Base-by-base conservation (phyloP, 495 filamentous ascomycete species). In the Glarea lozoyensis region DNA sequence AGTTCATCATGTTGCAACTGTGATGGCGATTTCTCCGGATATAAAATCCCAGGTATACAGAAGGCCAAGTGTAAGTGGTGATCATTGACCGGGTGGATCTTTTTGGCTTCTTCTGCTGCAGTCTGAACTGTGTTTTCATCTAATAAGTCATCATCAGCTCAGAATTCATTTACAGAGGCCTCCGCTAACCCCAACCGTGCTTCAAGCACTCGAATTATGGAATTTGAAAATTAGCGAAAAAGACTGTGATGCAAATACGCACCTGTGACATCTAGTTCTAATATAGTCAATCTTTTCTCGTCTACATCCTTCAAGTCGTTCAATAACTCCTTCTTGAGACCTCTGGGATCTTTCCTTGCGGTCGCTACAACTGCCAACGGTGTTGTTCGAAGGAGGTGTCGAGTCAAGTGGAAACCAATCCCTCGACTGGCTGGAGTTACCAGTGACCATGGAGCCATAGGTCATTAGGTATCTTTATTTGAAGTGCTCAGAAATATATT, bases 361-460 rank as follows among this genome's bases (percentile, higher is more conserved):
- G 84, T 90, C 19, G 82, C 83, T 10, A 90, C 67, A 21, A 92
- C 67, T 2, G 85, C 85, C 10, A 82, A 60, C 5, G 64, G 61
- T 6, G 84, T 87, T 13, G 67, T 74, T 38, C 64, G 60, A 11
- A 92, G 70, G 10, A 93, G 65, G 25, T 79, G 72, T 3, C 78
- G 73, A 4, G 81, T 76, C 12, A 93, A 64, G 19, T 81, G 76
- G 49, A 85, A 70, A 15, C 84, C 86, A 48, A 92, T 76, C 11
- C 87, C 86, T 17, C 83, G 69, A 10, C 81, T 87, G 10, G 84
- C 74, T 0, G 86, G 87, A 15, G 76, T 72, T 18, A 81, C 61
- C 2, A 79, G 54, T 17, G 48, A 46, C 49, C 49, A 56, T 0
- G 53, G 38, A 7, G 31, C 31, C 31, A 34, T 34, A 6, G 31